Base-by-base conservation (phyloP, 768 basidiomycete species). In the Punctularia strigosozonata region DNA sequence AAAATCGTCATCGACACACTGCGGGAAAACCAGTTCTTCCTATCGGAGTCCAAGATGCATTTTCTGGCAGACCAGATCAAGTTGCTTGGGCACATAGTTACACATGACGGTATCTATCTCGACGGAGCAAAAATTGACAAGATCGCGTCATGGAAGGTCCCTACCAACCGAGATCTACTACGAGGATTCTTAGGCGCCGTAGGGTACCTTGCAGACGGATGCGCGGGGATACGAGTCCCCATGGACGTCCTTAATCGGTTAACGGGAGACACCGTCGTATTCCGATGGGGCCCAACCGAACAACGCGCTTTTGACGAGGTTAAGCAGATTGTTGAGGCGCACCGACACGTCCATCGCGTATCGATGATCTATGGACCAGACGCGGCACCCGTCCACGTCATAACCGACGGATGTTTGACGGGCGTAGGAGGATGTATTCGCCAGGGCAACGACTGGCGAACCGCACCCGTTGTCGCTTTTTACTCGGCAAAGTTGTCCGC, bases 51-150 rank as follows among this genome's bases (percentile, higher is more conserved):
- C 0, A 69, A 70, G 41, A 50, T 65, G 0, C 42, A 53, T 0
- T 60, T 66, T 24, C 42, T 68, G 0, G 43, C 41, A 0, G 5
- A 38, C 0, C 49, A 54, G 24, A 23, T 64, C n/a, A 56, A 61
- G 19, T 37, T 64, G 2, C 46, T 58, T 1, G 54, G 56, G 1
- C 50, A 48, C 35, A 41, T 57, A 15, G 41, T 72, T 1, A 54
- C 59, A 17, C 51, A 61, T 14, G n/a, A 57, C 0, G 65, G 68
- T 0, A 66, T 72, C 17, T 36, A 37, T 0, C 68, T 69, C 63
- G 65, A 71, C 25, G 63, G 64, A 0, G 46, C 61, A 15, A 72
- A 71, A 31, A 64, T 72, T 0, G 60, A 68, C 22, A 38, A 44
- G 0, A 50, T 69, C 0, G 1, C 52, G 0, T 58, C 58, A 24